Evolutionary conservation across 192 early-diverging fungal species (phyloP), one percentile per base, ranked within the genome.

Genomic region (Backusella australiensis): DNA sequence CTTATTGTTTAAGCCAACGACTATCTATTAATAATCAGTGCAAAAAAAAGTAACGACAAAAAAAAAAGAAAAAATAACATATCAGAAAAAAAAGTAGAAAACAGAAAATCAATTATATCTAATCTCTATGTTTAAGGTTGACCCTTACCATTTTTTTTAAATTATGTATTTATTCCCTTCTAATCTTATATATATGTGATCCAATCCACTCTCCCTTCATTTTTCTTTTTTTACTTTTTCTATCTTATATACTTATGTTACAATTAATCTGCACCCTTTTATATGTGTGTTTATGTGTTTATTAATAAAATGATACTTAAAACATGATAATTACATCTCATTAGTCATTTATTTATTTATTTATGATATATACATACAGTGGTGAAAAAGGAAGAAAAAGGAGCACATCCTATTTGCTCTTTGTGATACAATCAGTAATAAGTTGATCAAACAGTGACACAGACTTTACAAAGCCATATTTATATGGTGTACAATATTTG

Each of bases 1-100:
- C 70, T 71, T n/a, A 29, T 71, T 36, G 42, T 71, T 21, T 71
- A 71, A 71, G 17, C 19, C 63, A 66, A 66, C 32, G 19, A 35
- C 2, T 38, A 0, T 4, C 39, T 34, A 4, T 69, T n/a, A 34
- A 17, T 21, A n/a, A 8, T 35, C 67, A 41, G 21, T n/a, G 12
- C 15, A n/a, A 3, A 7, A 35, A 38, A 21, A 42, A 29, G 17
- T 26, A 26, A 26, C 26, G 26, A 26, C 26, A 29, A 29, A 29
- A 29, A 35, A 41, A 29, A 29, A 29, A 35, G 29, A 41, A 46
- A 2, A 49, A 26, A 17, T 17, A 52, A 38, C 36, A 9, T 9
- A 38, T 9, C 32, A 32, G 32, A 32, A 15, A 21, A 34, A 34
- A 53, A 34, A 17, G 49, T 73, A 49, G 32, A 49, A 29, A 73